phyloP scores from a whole-genome alignment of 192 early-diverging fungal genomes.

The Coemansia sp. region DNA sequence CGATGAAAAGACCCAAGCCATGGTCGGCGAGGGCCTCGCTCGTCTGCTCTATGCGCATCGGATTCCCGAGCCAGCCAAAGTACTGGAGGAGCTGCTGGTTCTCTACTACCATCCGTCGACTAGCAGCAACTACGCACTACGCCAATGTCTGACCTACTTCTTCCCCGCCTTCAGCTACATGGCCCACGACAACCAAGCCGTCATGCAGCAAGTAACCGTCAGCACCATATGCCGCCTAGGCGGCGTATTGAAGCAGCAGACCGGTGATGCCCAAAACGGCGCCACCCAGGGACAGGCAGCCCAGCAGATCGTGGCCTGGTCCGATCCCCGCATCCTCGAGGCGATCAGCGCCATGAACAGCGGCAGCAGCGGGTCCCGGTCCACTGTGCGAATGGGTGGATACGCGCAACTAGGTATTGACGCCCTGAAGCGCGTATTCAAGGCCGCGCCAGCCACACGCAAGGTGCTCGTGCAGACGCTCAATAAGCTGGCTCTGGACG shows the following conservation, averaged over 20 bases:
- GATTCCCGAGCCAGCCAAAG: slow-evolving; percentile 43
- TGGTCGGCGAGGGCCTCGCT: slow-evolving; percentile 73
- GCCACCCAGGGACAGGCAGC: slow-evolving; percentile 59
- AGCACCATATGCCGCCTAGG: slow-evolving; percentile 31
- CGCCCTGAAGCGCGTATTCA: slow-evolving; percentile 57
- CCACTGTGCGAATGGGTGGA: slow-evolving; percentile 24
- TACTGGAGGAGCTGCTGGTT: slow-evolving; percentile 69
- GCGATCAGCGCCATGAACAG: slow-evolving; percentile 38
- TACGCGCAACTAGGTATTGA: slow-evolving; percentile 61
- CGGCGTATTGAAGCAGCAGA: slow-evolving; percentile 38
- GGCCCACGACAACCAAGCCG: slow-evolving; percentile 64
- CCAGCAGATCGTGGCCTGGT: slow-evolving; percentile 76
- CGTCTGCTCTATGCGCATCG: slow-evolving; percentile 65
- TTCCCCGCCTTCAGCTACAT: slow-evolving; percentile 83
- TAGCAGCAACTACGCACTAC: slow-evolving; percentile 61
- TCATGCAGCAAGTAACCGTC: slow-evolving; percentile 61
- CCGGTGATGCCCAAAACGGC: slow-evolving; percentile 18
- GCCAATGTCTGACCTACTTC: slow-evolving; percentile 89
- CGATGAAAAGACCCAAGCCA: slow-evolving; percentile 61
- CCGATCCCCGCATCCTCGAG: slow-evolving; percentile 67
- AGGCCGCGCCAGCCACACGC: slow-evolving; percentile 52
- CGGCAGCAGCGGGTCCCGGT: not conserved
- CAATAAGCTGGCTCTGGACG: slow-evolving; percentile 54
- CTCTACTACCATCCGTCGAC: slow-evolving; percentile 81
- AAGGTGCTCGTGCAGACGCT: slow-evolving; percentile 66